Base-by-base conservation (phyloP, 1,139 yeast genomes). In the Yamadazyma atmosphaerica region DNA sequence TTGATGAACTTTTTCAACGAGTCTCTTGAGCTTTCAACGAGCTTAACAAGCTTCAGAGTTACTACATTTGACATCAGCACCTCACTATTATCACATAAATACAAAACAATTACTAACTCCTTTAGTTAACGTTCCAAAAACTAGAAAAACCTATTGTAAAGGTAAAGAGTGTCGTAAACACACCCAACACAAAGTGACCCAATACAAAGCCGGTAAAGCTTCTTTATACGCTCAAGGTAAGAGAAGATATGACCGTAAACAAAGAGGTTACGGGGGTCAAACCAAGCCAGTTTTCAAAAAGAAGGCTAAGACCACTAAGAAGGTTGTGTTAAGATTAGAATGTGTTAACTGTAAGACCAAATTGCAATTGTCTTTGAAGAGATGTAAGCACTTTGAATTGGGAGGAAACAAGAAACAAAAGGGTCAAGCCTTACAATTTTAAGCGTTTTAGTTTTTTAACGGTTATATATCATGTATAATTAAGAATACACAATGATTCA, bases 321-420 rank as follows among this genome's bases (percentile, higher is more conserved):
- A 92, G 86, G 96, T 92, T 73, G 98, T 92, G 58, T 85, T 92
- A 72, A 92, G 97, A 82, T 86, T 92, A 73, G 99, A 92, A 82
- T 92, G 98, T 86, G 89, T 89, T 64, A 81, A 74, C 65, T 92
- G 99, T 81, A 94, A 92, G 89, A 86, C 97, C 81, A 92, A 89
- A 86, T 86, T 95, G 68, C 98, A 94, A 82, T 83, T 94, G 61
- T 72, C 96, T 52, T 83, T 92, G 76, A 92, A 92, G 95, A 88
- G 98, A 84, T 92, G 98, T 85, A 94, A 92, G 92, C 98, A 94
- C 83, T 94, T 92, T 77, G 99, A 92, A 82, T 89, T 92, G 74
- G 98, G 98, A 83, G 98, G 98, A 82, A 98, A 92, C 84, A 92
- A 87, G 88, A 94, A 92, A 82, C 98, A 92, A 81, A 92, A 92